Evolutionary conservation across 2,329 filamentous ascomycete genomes (phyloP), one percentile per base, ranked within the genome.

Genomic region (Cadophora gregata): DNA sequence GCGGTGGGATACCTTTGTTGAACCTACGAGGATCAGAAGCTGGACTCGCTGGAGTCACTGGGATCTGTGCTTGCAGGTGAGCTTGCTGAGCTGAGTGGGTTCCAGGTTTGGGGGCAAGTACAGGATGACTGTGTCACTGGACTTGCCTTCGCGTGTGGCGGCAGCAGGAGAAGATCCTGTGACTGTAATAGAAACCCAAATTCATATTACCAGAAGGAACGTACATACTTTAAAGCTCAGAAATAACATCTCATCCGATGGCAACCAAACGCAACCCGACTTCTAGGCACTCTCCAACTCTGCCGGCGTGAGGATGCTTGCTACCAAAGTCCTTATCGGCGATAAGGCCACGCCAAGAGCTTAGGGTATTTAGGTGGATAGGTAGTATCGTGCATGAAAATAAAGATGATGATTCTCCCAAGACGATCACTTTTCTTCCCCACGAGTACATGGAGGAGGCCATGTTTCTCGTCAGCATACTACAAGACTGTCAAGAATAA

Each of bases 281-380:
- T n/a, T n/a, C n/a, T 21, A 47, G 10, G 48, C 29, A 53, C 10
- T 19, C 19, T 14, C 9, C 36, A 38, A 14, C 16, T 38, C 36
- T 14, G 8, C 10, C 5, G 10, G 31, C 31, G 31, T 33, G 31
- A 33, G 31, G 12, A n/a, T n/a, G n/a, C n/a, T n/a, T n/a, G n/a
- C n/a, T n/a, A n/a, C n/a, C n/a, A n/a, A n/a, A n/a, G n/a, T n/a
- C 36, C 42, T 62, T 62, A 62, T 62, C 45, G 59, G 59, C 59
- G 59, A 62, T 62, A 62, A 50, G 59, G 21, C 38, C 21, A n/a
- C 45, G 45, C 59, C 48, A 62, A 50, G 27, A 42, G 10, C 42
- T 38, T 58, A 33, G 42, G 55, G 55, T 56, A 56, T 14, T n/a
- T n/a, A n/a, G n/a, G n/a, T n/a, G n/a, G n/a, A n/a, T n/a, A n/a